Base-by-base conservation (phyloP, 345 rosid genomes). In the Boechera stricta region DNA sequence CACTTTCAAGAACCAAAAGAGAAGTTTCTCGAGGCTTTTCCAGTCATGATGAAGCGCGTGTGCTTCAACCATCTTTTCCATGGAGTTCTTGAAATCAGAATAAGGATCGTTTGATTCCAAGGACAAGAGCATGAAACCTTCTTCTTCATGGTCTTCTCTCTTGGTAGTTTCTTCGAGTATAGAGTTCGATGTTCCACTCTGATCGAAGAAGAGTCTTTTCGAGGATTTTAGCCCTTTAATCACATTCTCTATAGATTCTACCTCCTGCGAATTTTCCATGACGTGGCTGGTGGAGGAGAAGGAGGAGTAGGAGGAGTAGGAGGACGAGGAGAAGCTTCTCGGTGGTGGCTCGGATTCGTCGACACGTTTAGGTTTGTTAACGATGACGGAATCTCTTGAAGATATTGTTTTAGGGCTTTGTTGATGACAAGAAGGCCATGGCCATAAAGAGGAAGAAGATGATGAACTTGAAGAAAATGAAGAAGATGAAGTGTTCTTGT, bases 51-150 rank as follows among this genome's bases (percentile, higher is more conserved):
- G 84, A 72, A 91, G 54, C 42, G 86, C 86, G 65, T 87, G 85
- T 29, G 83, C 78, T 78, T 85, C 85, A 73, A 91, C 98, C 93
- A 95, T 95, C 75, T 91, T 90, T 83, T 91, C 97, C 98, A 95
- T 95, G 0, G 97, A 91, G n/a, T 81, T 78, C 77, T 86, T 84
- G 79, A 95, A 95, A 65, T 95, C 99, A 4, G 53, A 31, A 53
- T 92, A 91, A 1, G 98, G 99, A 57, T 92, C 85, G 32, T 84
- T 91, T 0, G 99, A 90, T 48, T 92, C 96, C 88, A 95, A 73
- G 2, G 93, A 83, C 21, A 92, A 42, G 21, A 81, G 83, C 32
- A 87, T 89, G 47, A 89, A 87, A 35, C 94, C 85, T 64, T 85
- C 90, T 72, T 74, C 72, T 32, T 60, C 67, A 6, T 61, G 18